Evolutionary conservation across 2,329 filamentous ascomycete genomes (phyloP), one percentile per base, ranked within the genome.

Genomic region (Apiospora phragmitis): DNA sequence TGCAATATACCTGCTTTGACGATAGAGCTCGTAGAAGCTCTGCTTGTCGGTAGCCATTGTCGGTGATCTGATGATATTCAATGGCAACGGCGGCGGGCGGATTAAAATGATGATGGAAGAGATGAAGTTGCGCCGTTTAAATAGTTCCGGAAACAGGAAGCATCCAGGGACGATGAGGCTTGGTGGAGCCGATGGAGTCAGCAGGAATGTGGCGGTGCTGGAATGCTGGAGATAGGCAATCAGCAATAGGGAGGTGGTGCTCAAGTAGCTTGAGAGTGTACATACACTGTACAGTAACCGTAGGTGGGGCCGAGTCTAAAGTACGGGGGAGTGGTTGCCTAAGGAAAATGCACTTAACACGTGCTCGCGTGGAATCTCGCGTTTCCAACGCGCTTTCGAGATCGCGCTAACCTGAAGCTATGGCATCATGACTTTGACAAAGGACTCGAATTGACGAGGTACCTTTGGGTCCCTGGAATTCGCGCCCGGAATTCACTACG

Each of bases 1-100:
- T 69, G 71, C 66, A 73, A 72, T 73, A 71, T 94, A 98, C 96
- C 95, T 98, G 90, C 94, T 97, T 86, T 95, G 92, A 78, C 96
- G 94, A 84, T 99, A 99, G 80, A 99, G 91, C 89, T 99, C 96
- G 84, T 98, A 99, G 86, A 88, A 91, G 43, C 88, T 88, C 81
- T 89, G 87, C 73, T 81, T 82, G 72, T 81, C 83, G 66, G 84
- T 82, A 83, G 78, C 78, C 78, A 80, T 80, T 70, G 75, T 77
- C 76, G 71, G 65, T 51, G 69, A 51, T 26, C 8, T 45, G 62
- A 18, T 35, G 65, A 43, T 35, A 24, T n/a, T 51, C 43, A 42
- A 42, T 67, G 71, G 66, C 49, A 38, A 38, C 29, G 32, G 32
- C 55, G 18, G 47, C 21, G n/a, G 65, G 66, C 51, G 43, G n/a